Evolutionary conservation across 345 rosid species (phyloP), one percentile per base, ranked within the genome.

Genomic region (Hevea brasiliensis): DNA sequence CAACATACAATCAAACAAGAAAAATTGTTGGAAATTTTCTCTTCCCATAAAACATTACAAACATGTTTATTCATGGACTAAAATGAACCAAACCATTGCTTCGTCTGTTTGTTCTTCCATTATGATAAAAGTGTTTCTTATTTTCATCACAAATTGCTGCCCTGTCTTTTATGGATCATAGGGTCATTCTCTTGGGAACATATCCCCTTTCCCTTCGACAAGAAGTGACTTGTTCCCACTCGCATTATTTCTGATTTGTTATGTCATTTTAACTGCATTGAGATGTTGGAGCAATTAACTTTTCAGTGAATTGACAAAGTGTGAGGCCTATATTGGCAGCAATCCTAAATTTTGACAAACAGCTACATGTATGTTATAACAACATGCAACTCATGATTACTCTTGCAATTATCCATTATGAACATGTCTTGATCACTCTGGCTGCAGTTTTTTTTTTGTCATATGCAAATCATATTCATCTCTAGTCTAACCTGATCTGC

Each of bases 381-480:
- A n/a, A 37, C 24, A 6, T 18, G 1, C 8, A 32, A 27, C 5
- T 61, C 44, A 32, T 61, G 47, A 37, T 35, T 20, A 35, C 62
- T 27, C 62, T n/a, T 62, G 27, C 12, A 62, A 40, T 37, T 62
- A n/a, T 6, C 29, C 14, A 44, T 65, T 65, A 65, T 44, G 21
- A 23, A 23, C 13, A 44, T 20, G 44, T 7, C 23, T 2, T 44
- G 11, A 6, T 65, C 1, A 23, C 59, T 71, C 50, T 9, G 7
- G 41, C 51, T 65, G 48, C 67, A 18, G 57, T 65, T 70, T 53
- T 63, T 56, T 68, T 58, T 53, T 35, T 68, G 40, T 27, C 20
- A 53, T 26, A 53, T 20, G 12, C 14, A 7, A 32, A 1, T 66
- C n/a, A 26, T 55, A 55, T 65, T 64, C 24, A 26, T 42, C 0